Evolutionary conservation across 345 rosid genomes (phyloP).

Genomic region (Barbarea vulgaris): DNA sequence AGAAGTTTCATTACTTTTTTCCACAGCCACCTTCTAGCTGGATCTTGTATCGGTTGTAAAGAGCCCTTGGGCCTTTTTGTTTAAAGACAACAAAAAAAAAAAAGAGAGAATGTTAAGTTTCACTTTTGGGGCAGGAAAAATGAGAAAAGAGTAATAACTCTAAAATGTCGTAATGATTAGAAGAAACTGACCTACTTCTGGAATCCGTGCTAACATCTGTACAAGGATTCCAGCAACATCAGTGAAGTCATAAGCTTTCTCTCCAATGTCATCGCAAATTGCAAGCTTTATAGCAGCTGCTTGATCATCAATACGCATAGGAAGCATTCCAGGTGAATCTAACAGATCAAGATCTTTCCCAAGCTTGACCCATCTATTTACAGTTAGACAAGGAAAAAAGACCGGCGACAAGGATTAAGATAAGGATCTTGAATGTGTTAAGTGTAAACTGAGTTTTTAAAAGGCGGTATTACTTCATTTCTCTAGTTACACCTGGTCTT

Average conservation of each 20-base stretch:
- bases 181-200: slow-evolving; percentile 45
- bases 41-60: slow-evolving; percentile 72
- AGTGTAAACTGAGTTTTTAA: neutral
- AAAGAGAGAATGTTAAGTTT: neutral
- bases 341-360: slow-evolving; percentile 88
- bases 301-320: slow-evolving; percentile 94
- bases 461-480: slow-evolving; percentile 55
- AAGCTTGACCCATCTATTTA: slow-evolving; percentile 75
- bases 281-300: slow-evolving; percentile 93
- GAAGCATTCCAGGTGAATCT: slow-evolving; percentile 91
- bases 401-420: neutral
- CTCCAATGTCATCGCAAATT: slow-evolving; percentile 95
- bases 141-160: neutral
- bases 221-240: slow-evolving; percentile 93
- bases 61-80: slow-evolving; percentile 50
- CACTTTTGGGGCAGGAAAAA: neutral
- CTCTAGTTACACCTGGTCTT: slow-evolving; percentile 95
- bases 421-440: neutral
- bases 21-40: slow-evolving; percentile 58
- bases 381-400: neutral
- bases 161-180: neutral
- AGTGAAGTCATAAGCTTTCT: slow-evolving; percentile 77
- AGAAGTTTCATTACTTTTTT: slow-evolving; percentile 53
- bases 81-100: neutral
- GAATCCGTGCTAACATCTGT: slow-evolving; percentile 73